Evolutionary conservation across 2,329 filamentous ascomycete species (phyloP).

Genomic region (Ampelomyces quisqualis): DNA sequence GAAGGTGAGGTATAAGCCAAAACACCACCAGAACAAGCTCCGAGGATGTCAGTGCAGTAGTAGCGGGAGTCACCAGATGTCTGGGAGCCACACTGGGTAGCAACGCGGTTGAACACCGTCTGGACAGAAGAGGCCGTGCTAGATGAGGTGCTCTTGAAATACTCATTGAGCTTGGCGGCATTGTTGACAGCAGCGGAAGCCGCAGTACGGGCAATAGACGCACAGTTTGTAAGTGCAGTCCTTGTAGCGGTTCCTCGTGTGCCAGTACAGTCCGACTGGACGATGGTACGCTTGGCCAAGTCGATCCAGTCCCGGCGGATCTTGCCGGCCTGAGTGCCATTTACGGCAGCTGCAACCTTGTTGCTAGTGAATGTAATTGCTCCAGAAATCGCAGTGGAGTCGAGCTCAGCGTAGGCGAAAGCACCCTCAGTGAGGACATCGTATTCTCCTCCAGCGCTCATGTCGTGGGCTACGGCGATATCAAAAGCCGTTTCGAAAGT

Average conservation of each 20-base stretch:
- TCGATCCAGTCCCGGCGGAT: conserved; percentile 51
- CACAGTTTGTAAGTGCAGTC: conserved; percentile 56
- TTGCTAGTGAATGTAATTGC: conserved; percentile 61
- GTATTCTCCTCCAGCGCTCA: conserved; percentile 53
- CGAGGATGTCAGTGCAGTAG: conserved; percentile 59
- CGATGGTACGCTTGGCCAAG: conserved; percentile 51
- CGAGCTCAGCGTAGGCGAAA: conserved; percentile 56
- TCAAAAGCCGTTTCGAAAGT: conserved; percentile 56
- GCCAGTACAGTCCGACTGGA: conserved; percentile 58
- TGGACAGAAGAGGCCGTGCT: conserved; percentile 53
- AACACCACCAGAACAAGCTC: conserved; percentile 52
- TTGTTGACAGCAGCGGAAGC: conserved; percentile 54
- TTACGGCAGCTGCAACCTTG: conserved; percentile 55
- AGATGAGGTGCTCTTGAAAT: conserved; percentile 60
- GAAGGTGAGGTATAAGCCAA: conserved; percentile 61
- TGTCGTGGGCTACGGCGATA: conserved; percentile 57
- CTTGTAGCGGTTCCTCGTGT: conserved; percentile 47
- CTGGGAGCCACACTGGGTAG: conserved; percentile 55
- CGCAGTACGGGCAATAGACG: conserved; percentile 54
- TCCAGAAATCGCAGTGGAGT: conserved; percentile 51
- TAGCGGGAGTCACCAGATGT: conserved; percentile 53
- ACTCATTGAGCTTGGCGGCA: conserved; percentile 56
- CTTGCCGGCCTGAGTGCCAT: conserved; percentile 55
- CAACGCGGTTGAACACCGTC: conserved; percentile 54
- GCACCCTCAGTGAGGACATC: conserved; percentile 57